Evolutionary conservation across 257 asterid genomes (phyloP).

Genomic region (Mentha longifolia): DNA sequence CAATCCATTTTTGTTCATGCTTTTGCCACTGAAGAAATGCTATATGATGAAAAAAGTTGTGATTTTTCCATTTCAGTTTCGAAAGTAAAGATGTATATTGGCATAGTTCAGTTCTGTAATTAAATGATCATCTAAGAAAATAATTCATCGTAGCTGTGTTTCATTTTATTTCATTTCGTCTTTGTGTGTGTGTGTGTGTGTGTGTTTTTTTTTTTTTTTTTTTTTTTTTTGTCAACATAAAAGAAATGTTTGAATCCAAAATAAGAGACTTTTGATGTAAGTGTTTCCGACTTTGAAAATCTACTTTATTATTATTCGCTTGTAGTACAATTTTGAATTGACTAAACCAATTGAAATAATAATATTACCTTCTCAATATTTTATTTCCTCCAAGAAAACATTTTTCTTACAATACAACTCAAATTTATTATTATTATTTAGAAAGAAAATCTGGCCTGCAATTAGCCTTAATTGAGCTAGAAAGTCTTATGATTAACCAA

Average conservation of each 20-base stretch:
- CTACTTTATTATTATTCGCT: neutral
- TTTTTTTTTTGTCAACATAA: neutral
- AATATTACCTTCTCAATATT: too few species aligned
- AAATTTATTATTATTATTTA: too few species aligned
- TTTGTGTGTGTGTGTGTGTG: too few species aligned
- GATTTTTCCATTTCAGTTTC: too few species aligned
- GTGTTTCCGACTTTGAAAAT: neutral
- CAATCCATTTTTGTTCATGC: conserved; percentile 1
- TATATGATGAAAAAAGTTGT: neutral
- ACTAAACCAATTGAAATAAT: neutral
- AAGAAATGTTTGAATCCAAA: neutral
- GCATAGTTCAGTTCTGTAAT: neutral
- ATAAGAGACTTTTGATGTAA: too few species aligned
- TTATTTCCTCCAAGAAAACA: neutral
- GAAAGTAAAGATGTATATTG: neutral
- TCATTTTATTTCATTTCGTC: neutral
- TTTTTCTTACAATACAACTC: neutral
- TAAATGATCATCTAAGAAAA: neutral
- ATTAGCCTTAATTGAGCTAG: too few species aligned
- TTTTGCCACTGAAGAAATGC: conserved; percentile 24
- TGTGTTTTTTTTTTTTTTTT: too few species aligned
- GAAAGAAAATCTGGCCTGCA: too few species aligned
- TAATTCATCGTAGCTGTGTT: too few species aligned
- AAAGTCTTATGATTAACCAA: neutral
- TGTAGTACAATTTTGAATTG: neutral